Percentiles rank a stretch among this genome's conserved stretches.
phyloP scores from a whole-genome alignment of 1,139 yeast species.

The Pichia sp. region DNA sequence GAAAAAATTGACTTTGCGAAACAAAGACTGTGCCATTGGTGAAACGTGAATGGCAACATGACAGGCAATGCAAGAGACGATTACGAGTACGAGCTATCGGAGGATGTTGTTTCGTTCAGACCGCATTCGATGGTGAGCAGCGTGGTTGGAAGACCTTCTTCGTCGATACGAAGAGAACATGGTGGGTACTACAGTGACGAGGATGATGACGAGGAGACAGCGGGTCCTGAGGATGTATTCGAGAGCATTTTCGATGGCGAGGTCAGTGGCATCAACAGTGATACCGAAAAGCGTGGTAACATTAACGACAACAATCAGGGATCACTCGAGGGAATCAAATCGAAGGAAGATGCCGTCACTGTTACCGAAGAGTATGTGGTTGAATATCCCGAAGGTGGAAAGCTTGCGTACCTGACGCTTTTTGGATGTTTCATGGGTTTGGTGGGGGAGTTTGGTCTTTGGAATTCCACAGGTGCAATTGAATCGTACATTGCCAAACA shows the following conservation, averaged over 20 bases:
- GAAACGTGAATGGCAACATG: not conserved
- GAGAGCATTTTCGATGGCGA: not conserved
- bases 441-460: slow-evolving; percentile 58
- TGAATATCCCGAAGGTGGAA: slow-evolving; percentile 60
- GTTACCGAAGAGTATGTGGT: slow-evolving; percentile 19
- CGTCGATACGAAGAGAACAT: not conserved
- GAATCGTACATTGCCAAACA: slow-evolving; percentile 59
- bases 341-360: not conserved
- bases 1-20: no score
- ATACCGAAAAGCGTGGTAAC: not conserved
- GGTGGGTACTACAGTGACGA: not conserved
- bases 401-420: slow-evolving; percentile 49
- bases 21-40: no score
- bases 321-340: not conserved
- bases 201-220: not conserved
- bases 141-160: not conserved
- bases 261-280: not conserved
- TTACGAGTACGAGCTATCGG: slow-evolving; percentile 2
- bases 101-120: slow-evolving; percentile 12
- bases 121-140: slow-evolving; percentile 8
- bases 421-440: slow-evolving; percentile 64
- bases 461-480: slow-evolving; percentile 66
- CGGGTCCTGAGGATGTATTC: not conserved
- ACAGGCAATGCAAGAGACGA: not conserved
- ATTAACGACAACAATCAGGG: not conserved